Base-by-base conservation (phyloP, 129 eudicot genomes). In the Scalesia atractyloides region DNA sequence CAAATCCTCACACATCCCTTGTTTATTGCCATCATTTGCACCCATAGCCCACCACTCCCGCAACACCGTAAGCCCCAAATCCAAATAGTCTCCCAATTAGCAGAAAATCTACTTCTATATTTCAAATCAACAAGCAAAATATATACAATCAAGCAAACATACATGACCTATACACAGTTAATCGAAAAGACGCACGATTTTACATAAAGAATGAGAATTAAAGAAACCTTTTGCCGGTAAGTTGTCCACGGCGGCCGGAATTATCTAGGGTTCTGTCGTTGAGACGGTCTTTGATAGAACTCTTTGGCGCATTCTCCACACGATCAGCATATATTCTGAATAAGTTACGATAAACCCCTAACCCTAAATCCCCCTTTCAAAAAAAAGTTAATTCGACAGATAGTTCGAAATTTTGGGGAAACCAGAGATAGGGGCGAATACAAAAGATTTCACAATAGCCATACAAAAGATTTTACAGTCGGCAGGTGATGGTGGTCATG, bases 271-370 rank as follows among this genome's bases (percentile, higher is more conserved):
- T 30, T 77, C 77, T 80, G 30, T 84, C 97, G 78, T 83, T 77
- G 18, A 92, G 96, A 18, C 98, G 91, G 73, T 87, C 92, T 84
- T 79, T 87, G 24, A 92, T 78, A 3, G 98, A 89, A 75, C 83
- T 73, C 79, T 68, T 82, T 4, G 84, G 70, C 5, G 74, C 89
- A 52, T 84, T 87, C 76, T 92, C 98, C 66, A 83, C 80, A 54
- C 92, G 89, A 84, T 89, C 96, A 68, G 96, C 87, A 59, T 89
- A 89, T 91, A 89, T 89, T 53, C 39, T 76, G 57, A 39, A 39
- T 20, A 50, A 62, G 9, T 49, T 78, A 6, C 15, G 67, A 70
- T 70, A 24, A 78, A 78, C 70, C 82, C 82, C 82, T 78, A 78
- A 77, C 76, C 78, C 81, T 62, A 69, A 70, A 78, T 11, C 76